Conservation (phyloP, 2,329 filamentous ascomycete species). For the Fusarium protoensiforme region DNA sequence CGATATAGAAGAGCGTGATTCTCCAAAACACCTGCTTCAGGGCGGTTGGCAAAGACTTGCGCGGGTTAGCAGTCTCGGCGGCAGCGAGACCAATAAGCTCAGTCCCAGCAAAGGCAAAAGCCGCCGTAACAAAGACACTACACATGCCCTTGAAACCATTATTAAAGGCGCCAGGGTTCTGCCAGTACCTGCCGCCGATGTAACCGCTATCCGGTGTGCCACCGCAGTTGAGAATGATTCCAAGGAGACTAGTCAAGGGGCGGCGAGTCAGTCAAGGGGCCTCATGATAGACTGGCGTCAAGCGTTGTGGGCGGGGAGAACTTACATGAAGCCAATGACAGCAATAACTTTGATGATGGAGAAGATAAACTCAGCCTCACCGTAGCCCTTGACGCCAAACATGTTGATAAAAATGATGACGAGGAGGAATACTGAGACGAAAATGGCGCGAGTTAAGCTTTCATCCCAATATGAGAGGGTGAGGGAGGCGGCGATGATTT, state of each 20-base stretch:
- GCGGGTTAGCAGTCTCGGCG: slow-evolving; percentile 81
- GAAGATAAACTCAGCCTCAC: slow-evolving; percentile 90
- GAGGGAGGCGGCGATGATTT: slow-evolving; percentile 87
- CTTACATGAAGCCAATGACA: slow-evolving; percentile 88
- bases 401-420: slow-evolving; percentile 85
- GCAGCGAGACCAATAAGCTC: slow-evolving; percentile 82
- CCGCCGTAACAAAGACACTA: slow-evolving; percentile 80
- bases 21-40: slow-evolving; percentile 97
- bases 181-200: slow-evolving; percentile 84
- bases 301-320: slow-evolving; percentile 17
- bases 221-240: slow-evolving; percentile 86
- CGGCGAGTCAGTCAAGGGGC: slow-evolving; percentile 18
- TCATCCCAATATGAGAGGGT: slow-evolving; percentile 85
- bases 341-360: slow-evolving; percentile 87
- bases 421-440: slow-evolving; percentile 83
- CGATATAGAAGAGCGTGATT: slow-evolving; percentile 89
- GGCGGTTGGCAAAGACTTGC: slow-evolving; percentile 84
- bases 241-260: slow-evolving; percentile 71
- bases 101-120: slow-evolving; percentile 81
- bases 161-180: slow-evolving; percentile 83
- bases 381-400: slow-evolving; percentile 89
- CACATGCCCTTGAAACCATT: slow-evolving; percentile 87
- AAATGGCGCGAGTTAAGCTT: slow-evolving; percentile 74
- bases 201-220: slow-evolving; percentile 80
- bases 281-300: slow-evolving; percentile 41